Evolutionary conservation across 2,329 filamentous ascomycete genomes (phyloP).

Genomic region (Venturia aucupariae): DNA sequence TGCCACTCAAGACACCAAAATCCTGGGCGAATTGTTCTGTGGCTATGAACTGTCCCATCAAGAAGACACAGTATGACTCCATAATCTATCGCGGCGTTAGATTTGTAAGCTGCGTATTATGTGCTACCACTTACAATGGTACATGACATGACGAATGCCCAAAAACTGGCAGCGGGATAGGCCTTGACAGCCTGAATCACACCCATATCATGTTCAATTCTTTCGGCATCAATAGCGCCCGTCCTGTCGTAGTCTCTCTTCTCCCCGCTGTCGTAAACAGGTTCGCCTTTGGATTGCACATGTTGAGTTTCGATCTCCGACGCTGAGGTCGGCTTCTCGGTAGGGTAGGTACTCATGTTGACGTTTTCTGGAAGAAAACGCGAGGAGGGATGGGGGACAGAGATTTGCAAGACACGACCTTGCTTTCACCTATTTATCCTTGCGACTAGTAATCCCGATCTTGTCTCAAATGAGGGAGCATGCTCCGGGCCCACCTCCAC

Average conservation of each 20-base stretch:
- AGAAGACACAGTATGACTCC: conserved; percentile 78
- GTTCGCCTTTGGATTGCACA: conserved; percentile 21
- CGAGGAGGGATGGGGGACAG: conserved; percentile 21
- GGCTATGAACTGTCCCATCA: conserved; percentile 71
- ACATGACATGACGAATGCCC: conserved; percentile 77
- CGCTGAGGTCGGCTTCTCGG: conserved; percentile 25
- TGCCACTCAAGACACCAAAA: conserved; percentile 29
- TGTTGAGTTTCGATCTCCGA: conserved; percentile 24
- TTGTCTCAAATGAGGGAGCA: conserved; percentile 20
- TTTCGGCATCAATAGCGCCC: conserved; percentile 18
- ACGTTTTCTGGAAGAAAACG: conserved; percentile 19
- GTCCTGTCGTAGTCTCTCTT: conserved; percentile 22
- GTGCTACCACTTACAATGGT: conserved; percentile 56
- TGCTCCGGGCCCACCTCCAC: conserved; percentile 21
- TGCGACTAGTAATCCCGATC: conserved; percentile 19
- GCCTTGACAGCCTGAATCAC: conserved; percentile 67
- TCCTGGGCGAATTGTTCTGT: conserved; percentile 39
- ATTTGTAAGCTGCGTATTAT: neutral
- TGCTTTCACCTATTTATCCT: conserved; percentile 27
- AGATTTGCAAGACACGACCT: conserved; percentile 22
- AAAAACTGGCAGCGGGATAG: conserved; percentile 79
- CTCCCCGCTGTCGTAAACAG: conserved; percentile 26
- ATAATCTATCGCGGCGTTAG: conserved; percentile 29
- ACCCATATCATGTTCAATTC: conserved; percentile 36
- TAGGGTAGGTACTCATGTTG: conserved; percentile 26